Evolutionary conservation across 148 eudicot genomes (phyloP).

Genomic region (Diospyros kaki): DNA sequence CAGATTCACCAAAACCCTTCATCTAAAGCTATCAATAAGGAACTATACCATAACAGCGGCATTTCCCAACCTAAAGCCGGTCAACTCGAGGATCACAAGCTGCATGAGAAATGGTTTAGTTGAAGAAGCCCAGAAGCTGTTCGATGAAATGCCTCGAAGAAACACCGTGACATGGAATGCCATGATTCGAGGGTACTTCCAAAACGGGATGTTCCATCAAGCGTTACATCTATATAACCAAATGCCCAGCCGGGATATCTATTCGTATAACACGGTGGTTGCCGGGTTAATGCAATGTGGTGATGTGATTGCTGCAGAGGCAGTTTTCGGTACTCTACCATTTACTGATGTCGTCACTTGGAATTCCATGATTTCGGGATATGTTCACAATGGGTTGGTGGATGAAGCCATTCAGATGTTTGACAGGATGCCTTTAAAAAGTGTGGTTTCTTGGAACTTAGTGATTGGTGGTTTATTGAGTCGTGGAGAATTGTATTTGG

Average conservation of each 20-base stretch:
- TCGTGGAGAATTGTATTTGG: conserved; percentile 30
- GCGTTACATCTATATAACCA: conserved; percentile 21
- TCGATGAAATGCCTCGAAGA: conserved; percentile 44
- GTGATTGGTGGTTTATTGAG: conserved; percentile 30
- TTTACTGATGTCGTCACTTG: conserved; percentile 34
- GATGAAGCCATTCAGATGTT: conserved; percentile 30
- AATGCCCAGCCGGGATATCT: conserved; percentile 35
- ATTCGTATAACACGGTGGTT: conserved; percentile 38
- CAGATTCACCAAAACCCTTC: conserved; percentile 12
- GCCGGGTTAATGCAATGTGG: conserved; percentile 30
- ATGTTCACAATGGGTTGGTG: conserved; percentile 23
- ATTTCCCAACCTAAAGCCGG: conserved; percentile 24
- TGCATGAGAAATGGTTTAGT: conserved; percentile 38
- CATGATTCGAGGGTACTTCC: conserved; percentile 42
- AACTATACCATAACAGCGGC: conserved; percentile 5
- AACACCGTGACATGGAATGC: conserved; percentile 44
- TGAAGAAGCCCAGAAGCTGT: conserved; percentile 32
- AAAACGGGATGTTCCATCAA: conserved; percentile 24
- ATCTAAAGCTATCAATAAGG: conserved; percentile 4
- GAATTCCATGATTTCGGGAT: conserved; percentile 43
- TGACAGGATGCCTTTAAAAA: conserved; percentile 32
- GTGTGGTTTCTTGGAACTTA: conserved; percentile 39
- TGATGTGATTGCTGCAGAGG: conserved; percentile 26
- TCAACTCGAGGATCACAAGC: conserved; percentile 31
- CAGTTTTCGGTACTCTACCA: conserved; percentile 30